A percentile compares a stretch with the other conserved stretches of the same genome.
phyloP scores from a whole-genome alignment of 106 monocot genomes.

The Cymbidium sinense region DNA sequence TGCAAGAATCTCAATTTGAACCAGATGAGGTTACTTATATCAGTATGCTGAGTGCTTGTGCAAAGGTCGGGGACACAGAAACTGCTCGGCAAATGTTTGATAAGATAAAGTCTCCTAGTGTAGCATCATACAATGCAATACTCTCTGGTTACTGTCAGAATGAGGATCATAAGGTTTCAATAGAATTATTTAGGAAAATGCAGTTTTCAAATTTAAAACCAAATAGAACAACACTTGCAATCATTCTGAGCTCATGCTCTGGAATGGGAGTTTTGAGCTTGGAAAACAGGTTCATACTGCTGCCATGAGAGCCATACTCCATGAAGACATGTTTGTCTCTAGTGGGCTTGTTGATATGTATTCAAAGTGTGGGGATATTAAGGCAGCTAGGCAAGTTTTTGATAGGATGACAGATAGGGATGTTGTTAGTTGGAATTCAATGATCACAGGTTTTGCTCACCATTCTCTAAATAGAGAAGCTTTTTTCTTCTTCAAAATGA shows the following conservation, averaged over 20 bases:
- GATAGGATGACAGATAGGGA: slow-evolving; percentile 60
- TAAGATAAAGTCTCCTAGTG: slow-evolving; percentile 51
- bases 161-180: slow-evolving; percentile 34
- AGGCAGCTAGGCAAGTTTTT: slow-evolving; percentile 45
- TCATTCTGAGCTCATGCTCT: slow-evolving; percentile 66
- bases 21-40: slow-evolving; percentile 74
- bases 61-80: slow-evolving; percentile 45
- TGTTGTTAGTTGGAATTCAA: slow-evolving; percentile 88
- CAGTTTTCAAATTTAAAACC: slow-evolving; percentile 38
- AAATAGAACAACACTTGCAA: slow-evolving; percentile 62
- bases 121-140: slow-evolving; percentile 64
- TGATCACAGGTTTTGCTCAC: slow-evolving; percentile 67
- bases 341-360: slow-evolving; percentile 91
- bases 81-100: slow-evolving; percentile 52
- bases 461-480: slow-evolving; percentile 60
- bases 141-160: slow-evolving; percentile 64
- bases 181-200: slow-evolving; percentile 69
- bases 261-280: slow-evolving; percentile 38
- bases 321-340: slow-evolving; percentile 66
- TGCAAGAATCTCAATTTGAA: slow-evolving; percentile 49
- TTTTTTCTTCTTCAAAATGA: slow-evolving; percentile 58
- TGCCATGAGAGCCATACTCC: slow-evolving; percentile 42
- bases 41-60: slow-evolving; percentile 48
- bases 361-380: slow-evolving; percentile 65
- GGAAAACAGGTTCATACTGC: slow-evolving; percentile 70